These are phyloP conservation scores for Fragaria ananassa DNA, from an alignment of 306 rosid species.

Conservation along the genomic window DNA sequence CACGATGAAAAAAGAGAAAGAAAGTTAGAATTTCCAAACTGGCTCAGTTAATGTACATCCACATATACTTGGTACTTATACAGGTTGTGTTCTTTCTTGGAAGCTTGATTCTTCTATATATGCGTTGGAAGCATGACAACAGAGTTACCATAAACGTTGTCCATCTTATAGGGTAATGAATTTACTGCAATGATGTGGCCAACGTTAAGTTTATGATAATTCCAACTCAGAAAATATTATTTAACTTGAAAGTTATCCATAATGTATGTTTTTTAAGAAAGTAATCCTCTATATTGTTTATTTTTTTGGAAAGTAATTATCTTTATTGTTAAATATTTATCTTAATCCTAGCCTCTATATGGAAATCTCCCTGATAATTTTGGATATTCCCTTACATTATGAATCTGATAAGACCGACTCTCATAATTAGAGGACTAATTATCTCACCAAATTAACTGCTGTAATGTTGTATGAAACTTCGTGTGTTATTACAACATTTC, in stretches of 20 bases:
- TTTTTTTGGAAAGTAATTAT: not conserved
- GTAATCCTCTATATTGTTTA: not conserved
- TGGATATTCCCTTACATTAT: too few relatives aligned
- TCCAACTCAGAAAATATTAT: not conserved
- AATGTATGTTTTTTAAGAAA: not conserved
- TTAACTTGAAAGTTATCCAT: not conserved
- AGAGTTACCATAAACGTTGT: not conserved
- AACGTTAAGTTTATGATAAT: not conserved
- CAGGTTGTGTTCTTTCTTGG: not conserved
- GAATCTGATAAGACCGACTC: too few relatives aligned
- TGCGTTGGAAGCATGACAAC: not conserved
- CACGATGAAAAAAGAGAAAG: not conserved
- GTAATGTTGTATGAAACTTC: too few relatives aligned
- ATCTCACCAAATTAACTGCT: too few relatives aligned
- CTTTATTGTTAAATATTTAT: not conserved
- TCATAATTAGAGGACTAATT: too few relatives aligned
- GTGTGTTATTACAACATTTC: too few relatives aligned
- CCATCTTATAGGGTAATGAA: not conserved
- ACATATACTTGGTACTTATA: not conserved
- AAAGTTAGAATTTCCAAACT: not conserved
- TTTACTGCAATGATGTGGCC: not conserved
- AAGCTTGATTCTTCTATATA: not conserved
- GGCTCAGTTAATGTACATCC: not conserved
- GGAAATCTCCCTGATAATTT: too few relatives aligned
- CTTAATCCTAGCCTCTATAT: not conserved